Conservation (phyloP, 176 grass and related monocot species). For the Calamus simplicifolius region DNA sequence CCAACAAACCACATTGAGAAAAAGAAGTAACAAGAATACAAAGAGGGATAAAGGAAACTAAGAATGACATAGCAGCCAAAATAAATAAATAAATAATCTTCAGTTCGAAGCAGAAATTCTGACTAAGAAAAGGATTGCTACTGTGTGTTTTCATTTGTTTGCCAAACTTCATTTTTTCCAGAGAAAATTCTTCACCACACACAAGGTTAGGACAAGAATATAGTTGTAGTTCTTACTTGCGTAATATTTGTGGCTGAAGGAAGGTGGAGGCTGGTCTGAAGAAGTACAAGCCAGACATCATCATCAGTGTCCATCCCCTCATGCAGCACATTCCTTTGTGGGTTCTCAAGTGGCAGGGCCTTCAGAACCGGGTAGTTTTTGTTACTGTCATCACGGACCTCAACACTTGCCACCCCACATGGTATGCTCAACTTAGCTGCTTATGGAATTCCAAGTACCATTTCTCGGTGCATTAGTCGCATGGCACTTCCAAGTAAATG, state of each 20-base stretch:
- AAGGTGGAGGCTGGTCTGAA: slow-evolving; percentile 97
- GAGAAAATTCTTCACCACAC: neutral
- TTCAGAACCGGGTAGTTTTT: slow-evolving; percentile 80
- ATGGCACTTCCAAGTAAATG: neutral
- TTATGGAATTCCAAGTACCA: too few species aligned
- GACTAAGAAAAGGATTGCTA: too few species aligned
- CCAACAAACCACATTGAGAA: too few species aligned
- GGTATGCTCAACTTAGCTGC: slow-evolving; percentile 26
- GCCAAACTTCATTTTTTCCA: too few species aligned
- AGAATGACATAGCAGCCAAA: too few species aligned
- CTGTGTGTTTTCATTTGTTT: too few species aligned
- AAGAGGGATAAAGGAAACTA: too few species aligned
- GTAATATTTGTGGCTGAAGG: slow-evolving; percentile 48
- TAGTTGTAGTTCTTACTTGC: neutral
- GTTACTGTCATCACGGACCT: slow-evolving; percentile 95
- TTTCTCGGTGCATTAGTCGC: neutral
- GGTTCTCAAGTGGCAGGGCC: slow-evolving; percentile 97
- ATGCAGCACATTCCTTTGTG: slow-evolving; percentile 99
- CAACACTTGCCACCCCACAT: slow-evolving; percentile 95
- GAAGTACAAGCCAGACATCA: slow-evolving; percentile 99
- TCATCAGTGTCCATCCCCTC: slow-evolving; percentile 97
- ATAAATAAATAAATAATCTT: too few species aligned
- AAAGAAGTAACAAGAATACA: too few species aligned
- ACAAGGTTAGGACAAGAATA: neutral
- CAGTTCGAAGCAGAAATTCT: too few species aligned